These are phyloP conservation scores for Marasmius fiardii DNA, from an alignment of 1,284 basidiomycete species.

Conservation along the genomic window DNA sequence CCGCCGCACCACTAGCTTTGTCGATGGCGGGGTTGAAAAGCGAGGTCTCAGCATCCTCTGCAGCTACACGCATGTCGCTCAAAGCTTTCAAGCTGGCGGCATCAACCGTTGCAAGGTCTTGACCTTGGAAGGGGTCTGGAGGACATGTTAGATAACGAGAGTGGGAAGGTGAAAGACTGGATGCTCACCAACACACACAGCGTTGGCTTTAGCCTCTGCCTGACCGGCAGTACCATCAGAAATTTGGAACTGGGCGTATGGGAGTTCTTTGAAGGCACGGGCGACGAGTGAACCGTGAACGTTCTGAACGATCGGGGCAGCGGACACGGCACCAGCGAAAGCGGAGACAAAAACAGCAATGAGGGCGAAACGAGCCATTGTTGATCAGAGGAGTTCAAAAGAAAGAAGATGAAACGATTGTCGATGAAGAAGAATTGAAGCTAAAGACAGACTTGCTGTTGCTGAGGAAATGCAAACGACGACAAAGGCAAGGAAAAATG, in stretches of 20 bases:
- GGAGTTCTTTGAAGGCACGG: constrained; percentile 21
- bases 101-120: constrained; percentile 32
- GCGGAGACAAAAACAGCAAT: constrained; percentile 22
- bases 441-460: constrained; percentile 16
- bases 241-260: constrained; percentile 44
- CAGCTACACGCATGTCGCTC: constrained; percentile 37
- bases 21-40: constrained; percentile 41
- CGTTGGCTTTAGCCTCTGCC: constrained; percentile 37
- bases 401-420: constrained; percentile 2
- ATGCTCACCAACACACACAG: constrained; percentile 33
- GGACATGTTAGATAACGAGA: neutral
- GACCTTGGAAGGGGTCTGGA: constrained; percentile 32
- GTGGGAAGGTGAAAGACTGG: neutral
- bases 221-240: constrained; percentile 40
- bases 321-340: constrained; percentile 18
- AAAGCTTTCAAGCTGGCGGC: constrained; percentile 26
- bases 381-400: neutral
- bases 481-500: constrained; percentile 8
- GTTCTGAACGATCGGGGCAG: constrained; percentile 20
- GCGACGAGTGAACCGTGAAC: constrained; percentile 9
- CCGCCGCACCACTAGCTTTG: constrained; percentile 34
- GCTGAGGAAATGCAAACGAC: constrained; percentile 1
- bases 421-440: constrained; percentile 9
- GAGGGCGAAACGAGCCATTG: constrained; percentile 23
- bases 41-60: constrained; percentile 40